Conservation (phyloP, 352 stramenopile genomes). For the Blastocystis sp. region DNA sequence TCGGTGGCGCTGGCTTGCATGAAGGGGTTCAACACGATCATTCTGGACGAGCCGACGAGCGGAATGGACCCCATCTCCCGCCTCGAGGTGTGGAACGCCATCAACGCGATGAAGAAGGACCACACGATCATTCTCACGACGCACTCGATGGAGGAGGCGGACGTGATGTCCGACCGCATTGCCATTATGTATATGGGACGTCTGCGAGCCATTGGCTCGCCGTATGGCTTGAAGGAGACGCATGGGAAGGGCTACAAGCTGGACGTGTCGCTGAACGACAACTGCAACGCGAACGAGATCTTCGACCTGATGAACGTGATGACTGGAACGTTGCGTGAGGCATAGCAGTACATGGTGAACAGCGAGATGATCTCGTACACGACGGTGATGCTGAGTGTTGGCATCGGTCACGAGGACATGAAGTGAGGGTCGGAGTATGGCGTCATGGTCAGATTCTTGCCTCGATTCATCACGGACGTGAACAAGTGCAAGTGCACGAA, state of each 20-base stretch:
- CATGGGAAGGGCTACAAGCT: conserved; percentile 63
- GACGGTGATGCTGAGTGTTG: conserved; percentile 3
- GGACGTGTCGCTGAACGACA: conserved; percentile 32
- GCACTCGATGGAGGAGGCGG: conserved; percentile 73
- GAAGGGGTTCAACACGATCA: conserved; percentile 33
- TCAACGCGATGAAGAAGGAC: conserved; percentile 71
- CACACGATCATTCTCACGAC: conserved; percentile 72
- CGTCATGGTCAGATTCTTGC: not conserved
- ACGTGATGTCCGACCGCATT: conserved; percentile 63
- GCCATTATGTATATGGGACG: conserved; percentile 73
- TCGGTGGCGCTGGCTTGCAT: conserved; percentile 58
- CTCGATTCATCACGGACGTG: conserved; percentile 29
- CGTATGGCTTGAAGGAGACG: conserved; percentile 52
- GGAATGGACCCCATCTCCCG: conserved; percentile 74
- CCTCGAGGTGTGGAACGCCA: conserved; percentile 66
- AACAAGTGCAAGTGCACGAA: conserved; percentile 33
- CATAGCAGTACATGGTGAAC: conserved; percentile 54
- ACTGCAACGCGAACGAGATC: conserved; percentile 23
- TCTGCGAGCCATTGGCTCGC: conserved; percentile 50
- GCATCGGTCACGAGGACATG: conserved; percentile 4
- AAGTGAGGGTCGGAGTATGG: not conserved
- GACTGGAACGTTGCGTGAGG: not conserved
- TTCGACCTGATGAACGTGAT: conserved; percentile 32
- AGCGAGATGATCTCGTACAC: conserved; percentile 48
- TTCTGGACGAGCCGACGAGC: conserved; percentile 74